Evolutionary conservation across 208 protist species (phyloP).

Genomic region (Sergeia podlipaevii): DNA sequence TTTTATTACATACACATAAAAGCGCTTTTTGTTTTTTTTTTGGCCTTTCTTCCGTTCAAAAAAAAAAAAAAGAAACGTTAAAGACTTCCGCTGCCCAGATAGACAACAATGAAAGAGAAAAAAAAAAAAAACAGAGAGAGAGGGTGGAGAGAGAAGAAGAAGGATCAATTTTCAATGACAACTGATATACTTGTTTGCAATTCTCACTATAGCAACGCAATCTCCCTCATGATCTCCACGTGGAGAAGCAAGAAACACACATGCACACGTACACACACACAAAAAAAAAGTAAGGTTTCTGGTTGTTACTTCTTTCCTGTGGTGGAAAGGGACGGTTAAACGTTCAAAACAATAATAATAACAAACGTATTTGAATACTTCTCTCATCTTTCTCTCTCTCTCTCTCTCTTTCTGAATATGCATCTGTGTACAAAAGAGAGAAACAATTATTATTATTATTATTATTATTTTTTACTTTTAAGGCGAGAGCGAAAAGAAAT

Average conservation of each 20-base stretch:
- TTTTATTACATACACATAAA: no score
- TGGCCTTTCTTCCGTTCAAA: slow-evolving; percentile 1
- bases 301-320: no score
- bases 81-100: neutral
- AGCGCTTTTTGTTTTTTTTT: slow-evolving; percentile 10
- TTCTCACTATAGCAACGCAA: no score
- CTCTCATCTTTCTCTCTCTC: neutral
- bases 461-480: neutral
- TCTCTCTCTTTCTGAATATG: neutral
- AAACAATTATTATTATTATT: no score
- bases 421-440: neutral
- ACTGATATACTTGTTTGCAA: no score
- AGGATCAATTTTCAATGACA: no score
- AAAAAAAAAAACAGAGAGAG: slow-evolving; percentile 12
- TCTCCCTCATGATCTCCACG: no score
- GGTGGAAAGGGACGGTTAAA: no score
- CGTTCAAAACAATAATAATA: no score
- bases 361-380: neutral
- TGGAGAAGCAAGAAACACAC: neutral
- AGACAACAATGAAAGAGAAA: slow-evolving; percentile 4
- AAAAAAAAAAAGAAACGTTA: neutral
- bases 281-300: no score
- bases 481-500: neutral
- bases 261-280: neutral
- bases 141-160: slow-evolving; percentile 2